phyloP scores from a whole-genome alignment of 2,329 filamentous ascomycete genomes.

The Colletotrichum cereale region DNA sequence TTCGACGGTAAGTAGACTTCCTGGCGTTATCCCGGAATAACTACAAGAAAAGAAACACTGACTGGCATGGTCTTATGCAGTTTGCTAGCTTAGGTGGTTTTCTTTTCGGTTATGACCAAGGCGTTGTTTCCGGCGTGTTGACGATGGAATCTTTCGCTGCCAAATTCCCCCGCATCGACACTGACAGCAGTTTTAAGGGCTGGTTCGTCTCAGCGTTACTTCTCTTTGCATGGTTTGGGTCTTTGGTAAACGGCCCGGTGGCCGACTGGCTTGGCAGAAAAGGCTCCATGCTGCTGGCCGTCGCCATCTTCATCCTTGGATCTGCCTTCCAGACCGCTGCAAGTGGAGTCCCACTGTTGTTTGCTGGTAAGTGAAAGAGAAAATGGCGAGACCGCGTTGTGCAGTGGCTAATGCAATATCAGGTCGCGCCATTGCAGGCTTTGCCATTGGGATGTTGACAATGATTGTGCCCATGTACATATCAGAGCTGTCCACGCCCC shows the following conservation, averaged over 20 bases:
- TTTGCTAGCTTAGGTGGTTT: constrained; percentile 56
- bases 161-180: constrained; percentile 52
- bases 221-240: constrained; percentile 62
- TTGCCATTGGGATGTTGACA: constrained; percentile 56
- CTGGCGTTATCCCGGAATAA: neutral
- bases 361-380: neutral
- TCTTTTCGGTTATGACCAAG: constrained; percentile 64
- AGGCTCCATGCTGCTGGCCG: constrained; percentile 51
- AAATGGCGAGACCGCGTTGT: neutral
- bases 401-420: constrained; percentile 3
- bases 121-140: constrained; percentile 60
- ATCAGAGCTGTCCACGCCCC: constrained; percentile 61
- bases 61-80: constrained; percentile 46
- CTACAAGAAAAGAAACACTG: constrained; percentile 32
- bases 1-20: constrained; percentile 42
- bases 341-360: neutral
- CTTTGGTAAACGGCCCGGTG: constrained; percentile 56
- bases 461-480: constrained; percentile 59
- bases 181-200: constrained; percentile 61
- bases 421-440: constrained; percentile 58
- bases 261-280: constrained; percentile 52
- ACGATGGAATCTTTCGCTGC: constrained; percentile 58
- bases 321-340: constrained; percentile 59
- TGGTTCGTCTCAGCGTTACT: constrained; percentile 66
- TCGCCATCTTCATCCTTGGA: constrained; percentile 55